Evolutionary conservation across 2,329 filamentous ascomycete genomes (phyloP).

Genomic region (Hypoxylon sp.): DNA sequence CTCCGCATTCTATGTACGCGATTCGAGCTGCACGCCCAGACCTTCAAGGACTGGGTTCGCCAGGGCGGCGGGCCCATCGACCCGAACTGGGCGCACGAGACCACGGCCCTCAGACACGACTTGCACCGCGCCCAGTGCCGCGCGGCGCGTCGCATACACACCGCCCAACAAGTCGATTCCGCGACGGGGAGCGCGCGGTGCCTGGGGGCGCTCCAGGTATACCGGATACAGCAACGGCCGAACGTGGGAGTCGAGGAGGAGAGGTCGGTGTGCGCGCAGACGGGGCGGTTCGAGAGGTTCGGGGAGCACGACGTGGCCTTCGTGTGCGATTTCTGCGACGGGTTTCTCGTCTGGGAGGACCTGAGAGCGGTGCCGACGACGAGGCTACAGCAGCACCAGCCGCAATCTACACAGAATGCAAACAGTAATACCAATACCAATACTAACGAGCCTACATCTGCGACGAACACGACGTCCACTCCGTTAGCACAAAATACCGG

Average conservation of each 20-base stretch:
- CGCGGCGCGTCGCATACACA: slow-evolving; percentile 69
- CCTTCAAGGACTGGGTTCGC: slow-evolving; percentile 69
- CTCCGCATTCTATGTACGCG: slow-evolving; percentile 62
- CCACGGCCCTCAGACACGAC: slow-evolving; percentile 63
- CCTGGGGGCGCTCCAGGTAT: slow-evolving; percentile 69
- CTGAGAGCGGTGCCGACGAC: slow-evolving; percentile 66
- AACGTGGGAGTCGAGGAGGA: slow-evolving; percentile 59
- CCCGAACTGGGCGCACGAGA: slow-evolving; percentile 69
- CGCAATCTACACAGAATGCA: background rate
- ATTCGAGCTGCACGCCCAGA: slow-evolving; percentile 64
- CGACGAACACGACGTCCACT: slow-evolving; percentile 19
- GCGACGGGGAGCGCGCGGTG: slow-evolving; percentile 60
- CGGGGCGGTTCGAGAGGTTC: slow-evolving; percentile 70
- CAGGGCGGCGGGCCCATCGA: slow-evolving; percentile 70
- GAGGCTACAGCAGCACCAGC: slow-evolving; percentile 50
- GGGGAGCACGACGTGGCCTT: slow-evolving; percentile 69
- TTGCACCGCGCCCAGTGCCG: slow-evolving; percentile 72
- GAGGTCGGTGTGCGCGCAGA: slow-evolving; percentile 64
- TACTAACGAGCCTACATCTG: slow-evolving; percentile 10
- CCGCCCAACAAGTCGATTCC: slow-evolving; percentile 61
- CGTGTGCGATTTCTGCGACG: slow-evolving; percentile 74
- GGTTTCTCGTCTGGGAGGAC: slow-evolving; percentile 72
- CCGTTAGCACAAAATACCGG: slow-evolving; percentile 31
- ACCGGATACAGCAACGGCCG: slow-evolving; percentile 62
- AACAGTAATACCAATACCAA: background rate